Conservation (phyloP, 2,329 filamentous ascomycete species). For the Xenoacremonium recifei region DNA sequence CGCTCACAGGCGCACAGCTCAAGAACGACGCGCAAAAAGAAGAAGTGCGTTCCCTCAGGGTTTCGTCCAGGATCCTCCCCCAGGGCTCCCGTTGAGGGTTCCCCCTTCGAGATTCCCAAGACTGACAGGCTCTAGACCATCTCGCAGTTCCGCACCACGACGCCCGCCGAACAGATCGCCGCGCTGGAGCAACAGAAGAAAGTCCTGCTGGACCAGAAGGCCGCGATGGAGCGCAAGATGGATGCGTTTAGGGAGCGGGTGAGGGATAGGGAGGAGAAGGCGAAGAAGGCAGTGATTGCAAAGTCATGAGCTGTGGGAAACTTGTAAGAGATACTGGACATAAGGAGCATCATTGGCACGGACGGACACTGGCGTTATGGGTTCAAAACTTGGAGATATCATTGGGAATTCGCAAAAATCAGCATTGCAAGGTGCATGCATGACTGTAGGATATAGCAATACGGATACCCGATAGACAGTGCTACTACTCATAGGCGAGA, state of each 20-base stretch:
- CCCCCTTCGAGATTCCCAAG: not conserved
- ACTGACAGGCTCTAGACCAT: slow-evolving; percentile 25
- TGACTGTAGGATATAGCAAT: too few species aligned
- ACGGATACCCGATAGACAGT: too few species aligned
- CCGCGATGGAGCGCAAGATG: slow-evolving; percentile 42
- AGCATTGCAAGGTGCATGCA: not conserved
- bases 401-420: not conserved
- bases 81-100: too few species aligned
- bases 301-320: too few species aligned
- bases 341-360: too few species aligned
- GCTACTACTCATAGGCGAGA: too few species aligned
- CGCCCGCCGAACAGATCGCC: slow-evolving; percentile 43
- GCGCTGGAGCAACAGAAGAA: slow-evolving; percentile 42
- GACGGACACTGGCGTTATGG: too few species aligned
- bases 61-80: not conserved
- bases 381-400: too few species aligned
- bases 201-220: slow-evolving; percentile 37
- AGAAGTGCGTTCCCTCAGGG: slow-evolving; percentile 31
- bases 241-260: slow-evolving; percentile 39
- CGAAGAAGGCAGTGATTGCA: slow-evolving; percentile 15
- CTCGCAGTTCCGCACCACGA: slow-evolving; percentile 36
- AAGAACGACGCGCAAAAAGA: slow-evolving; percentile 48
- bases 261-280: slow-evolving; percentile 33
- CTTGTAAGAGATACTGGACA: too few species aligned
- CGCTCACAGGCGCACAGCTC: slow-evolving; percentile 48